Evolutionary conservation across 305 asterid genomes (phyloP).

Genomic region (Ilex paraguariensis): DNA sequence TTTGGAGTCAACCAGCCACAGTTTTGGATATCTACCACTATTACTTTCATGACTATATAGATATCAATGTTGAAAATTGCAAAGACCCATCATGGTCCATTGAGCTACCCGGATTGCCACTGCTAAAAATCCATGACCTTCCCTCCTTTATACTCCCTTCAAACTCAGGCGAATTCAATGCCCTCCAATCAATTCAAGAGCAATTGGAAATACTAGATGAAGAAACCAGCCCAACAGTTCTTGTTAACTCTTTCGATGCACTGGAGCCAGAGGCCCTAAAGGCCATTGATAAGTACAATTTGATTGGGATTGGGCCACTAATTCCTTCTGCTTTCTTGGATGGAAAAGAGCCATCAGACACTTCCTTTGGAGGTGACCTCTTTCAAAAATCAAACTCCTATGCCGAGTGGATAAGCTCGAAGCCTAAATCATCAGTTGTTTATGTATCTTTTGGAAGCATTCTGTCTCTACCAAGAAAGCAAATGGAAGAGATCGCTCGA

Average conservation of each 20-base stretch:
- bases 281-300: constrained; percentile 7
- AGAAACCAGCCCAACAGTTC: too few species aligned
- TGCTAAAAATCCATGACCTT: background rate
- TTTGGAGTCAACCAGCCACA: constrained; percentile 15
- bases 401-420: constrained; percentile 35
- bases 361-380: background rate
- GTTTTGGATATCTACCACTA: constrained; percentile 7
- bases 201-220: constrained; percentile 3
- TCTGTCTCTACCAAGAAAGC: constrained; percentile 2
- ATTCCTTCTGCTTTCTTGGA: constrained; percentile 16
- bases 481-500: constrained; percentile 41
- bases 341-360: background rate
- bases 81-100: background rate
- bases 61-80: background rate
- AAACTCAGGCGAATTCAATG: background rate
- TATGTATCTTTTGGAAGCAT: constrained; percentile 15
- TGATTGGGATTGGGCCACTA: constrained; percentile 21
- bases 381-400: constrained; percentile 23
- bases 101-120: background rate
- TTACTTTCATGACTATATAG: constrained; percentile 1
- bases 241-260: too few species aligned
- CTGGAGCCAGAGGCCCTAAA: background rate
- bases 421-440: constrained; percentile 35
- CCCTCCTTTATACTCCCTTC: constrained; percentile 6
- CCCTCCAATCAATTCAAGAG: background rate